phyloP scores from a whole-genome alignment of 1,139 yeast species.

The Hyphopichia buzzinii region DNA sequence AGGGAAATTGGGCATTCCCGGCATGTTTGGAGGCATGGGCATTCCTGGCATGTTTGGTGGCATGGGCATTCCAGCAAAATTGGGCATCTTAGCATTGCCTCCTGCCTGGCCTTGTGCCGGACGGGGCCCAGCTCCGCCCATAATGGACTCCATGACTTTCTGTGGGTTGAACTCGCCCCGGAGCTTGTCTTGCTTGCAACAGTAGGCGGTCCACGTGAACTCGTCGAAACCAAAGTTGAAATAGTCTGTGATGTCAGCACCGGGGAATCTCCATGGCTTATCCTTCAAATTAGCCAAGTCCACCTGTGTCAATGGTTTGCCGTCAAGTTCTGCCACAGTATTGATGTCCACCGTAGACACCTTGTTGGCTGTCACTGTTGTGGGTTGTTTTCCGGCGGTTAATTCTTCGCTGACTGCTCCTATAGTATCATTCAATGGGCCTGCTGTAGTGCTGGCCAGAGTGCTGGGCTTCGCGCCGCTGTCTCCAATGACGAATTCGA shows the following conservation, averaged over 20 bases:
- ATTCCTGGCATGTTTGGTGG: slow-evolving; percentile 23
- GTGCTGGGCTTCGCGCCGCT: slow-evolving; percentile 28
- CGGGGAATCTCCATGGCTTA: slow-evolving; percentile 98
- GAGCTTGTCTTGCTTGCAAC: slow-evolving; percentile 80
- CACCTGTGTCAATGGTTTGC: slow-evolving; percentile 80
- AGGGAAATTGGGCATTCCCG: slow-evolving; percentile 22
- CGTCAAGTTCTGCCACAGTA: slow-evolving; percentile 76
- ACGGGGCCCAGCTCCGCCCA: slow-evolving; percentile 23
- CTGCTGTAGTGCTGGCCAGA: slow-evolving; percentile 19
- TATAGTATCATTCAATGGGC: slow-evolving; percentile 21
- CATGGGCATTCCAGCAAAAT: slow-evolving; percentile 18
- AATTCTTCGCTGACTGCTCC: slow-evolving; percentile 29
- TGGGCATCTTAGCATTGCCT: slow-evolving; percentile 12
- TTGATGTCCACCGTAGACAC: slow-evolving; percentile 63
- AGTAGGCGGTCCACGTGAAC: slow-evolving; percentile 91
- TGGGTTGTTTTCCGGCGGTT: slow-evolving; percentile 15
- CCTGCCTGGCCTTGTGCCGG: neutral
- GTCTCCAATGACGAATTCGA: slow-evolving; percentile 37
- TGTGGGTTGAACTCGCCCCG: slow-evolving; percentile 76
- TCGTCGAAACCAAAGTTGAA: slow-evolving; percentile 97
- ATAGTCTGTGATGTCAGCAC: slow-evolving; percentile 91
- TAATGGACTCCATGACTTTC: slow-evolving; percentile 43
- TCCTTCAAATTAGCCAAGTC: slow-evolving; percentile 81
- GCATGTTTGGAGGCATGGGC: slow-evolving; percentile 23
- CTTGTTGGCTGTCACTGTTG: slow-evolving; percentile 35